Percentiles rank a stretch among this genome's conserved stretches.
These are phyloP conservation scores for Ophiostoma pallidulum DNA, from an alignment of 2,329 filamentous ascomycete species.

Conservation along the genomic window DNA sequence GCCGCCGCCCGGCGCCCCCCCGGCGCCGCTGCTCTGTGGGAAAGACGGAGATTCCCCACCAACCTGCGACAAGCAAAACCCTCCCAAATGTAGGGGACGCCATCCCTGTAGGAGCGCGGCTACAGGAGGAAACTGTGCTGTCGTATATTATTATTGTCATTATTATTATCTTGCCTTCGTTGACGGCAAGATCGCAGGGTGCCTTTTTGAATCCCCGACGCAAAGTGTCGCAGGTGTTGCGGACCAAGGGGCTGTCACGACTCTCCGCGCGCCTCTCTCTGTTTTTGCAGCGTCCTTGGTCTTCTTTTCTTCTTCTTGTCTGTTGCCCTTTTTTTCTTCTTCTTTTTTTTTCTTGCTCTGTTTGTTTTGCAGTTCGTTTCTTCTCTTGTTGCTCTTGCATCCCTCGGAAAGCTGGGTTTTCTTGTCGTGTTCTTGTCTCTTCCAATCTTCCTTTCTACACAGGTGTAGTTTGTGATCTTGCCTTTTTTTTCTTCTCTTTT, in stretches of 20 bases:
- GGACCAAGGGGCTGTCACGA: background rate
- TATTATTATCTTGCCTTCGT: background rate
- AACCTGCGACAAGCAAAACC: slow-evolving; percentile 5
- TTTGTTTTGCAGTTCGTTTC: too few relatives aligned
- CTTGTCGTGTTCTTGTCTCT: too few relatives aligned
- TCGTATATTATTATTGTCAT: background rate
- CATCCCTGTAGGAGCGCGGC: background rate
- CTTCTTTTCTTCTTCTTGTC: background rate
- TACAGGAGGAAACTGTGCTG: background rate
- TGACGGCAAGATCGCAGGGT: background rate
- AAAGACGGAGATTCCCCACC: slow-evolving; percentile 2
- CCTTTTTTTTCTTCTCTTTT: too few relatives aligned
- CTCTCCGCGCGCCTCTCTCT: background rate
- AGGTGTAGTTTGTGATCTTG: too few relatives aligned
- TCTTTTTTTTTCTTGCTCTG: background rate
- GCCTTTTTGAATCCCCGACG: slow-evolving; percentile 8
- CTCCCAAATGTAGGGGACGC: background rate
- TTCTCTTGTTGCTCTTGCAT: too few relatives aligned
- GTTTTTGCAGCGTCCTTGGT: background rate
- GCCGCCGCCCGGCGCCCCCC: too few relatives aligned
- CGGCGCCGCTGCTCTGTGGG: too few relatives aligned
- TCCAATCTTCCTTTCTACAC: too few relatives aligned
- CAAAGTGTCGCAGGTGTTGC: slow-evolving; percentile 6
- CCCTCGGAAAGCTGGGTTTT: background rate
- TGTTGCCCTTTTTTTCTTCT: background rate